Percentiles rank a stretch among this genome's conserved stretches.
Evolutionary conservation across 768 basidiomycete genomes (phyloP).

Genomic region (Hygrophoropsis aurantiaca): DNA sequence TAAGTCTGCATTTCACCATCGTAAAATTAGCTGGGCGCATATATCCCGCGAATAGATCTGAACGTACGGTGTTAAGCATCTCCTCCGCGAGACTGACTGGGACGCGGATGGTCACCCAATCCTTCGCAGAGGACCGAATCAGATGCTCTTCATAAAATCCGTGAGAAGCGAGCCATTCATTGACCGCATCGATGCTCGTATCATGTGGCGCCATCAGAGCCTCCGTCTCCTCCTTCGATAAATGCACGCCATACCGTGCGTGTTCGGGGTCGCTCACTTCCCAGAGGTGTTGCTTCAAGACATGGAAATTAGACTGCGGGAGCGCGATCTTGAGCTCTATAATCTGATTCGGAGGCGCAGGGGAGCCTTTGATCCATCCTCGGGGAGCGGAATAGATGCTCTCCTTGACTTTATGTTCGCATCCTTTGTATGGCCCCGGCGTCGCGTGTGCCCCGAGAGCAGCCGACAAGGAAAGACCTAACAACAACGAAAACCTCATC

Average conservation of each 20-base stretch:
- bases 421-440: slow-evolving; percentile 8
- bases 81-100: slow-evolving; percentile 62
- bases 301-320: slow-evolving; percentile 49
- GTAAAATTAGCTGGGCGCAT: not conserved
- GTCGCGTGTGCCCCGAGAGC: slow-evolving; percentile 13
- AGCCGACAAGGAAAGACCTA: not conserved
- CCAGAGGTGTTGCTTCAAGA: slow-evolving; percentile 51
- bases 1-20: slow-evolving; percentile 59
- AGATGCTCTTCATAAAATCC: slow-evolving; percentile 50
- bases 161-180: slow-evolving; percentile 60
- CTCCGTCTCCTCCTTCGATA: slow-evolving; percentile 69
- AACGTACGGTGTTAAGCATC: slow-evolving; percentile 65
- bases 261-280: slow-evolving; percentile 61
- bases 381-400: slow-evolving; percentile 40
- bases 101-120: slow-evolving; percentile 65
- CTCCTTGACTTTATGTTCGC: slow-evolving; percentile 46
- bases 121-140: slow-evolving; percentile 59
- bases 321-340: slow-evolving; percentile 60
- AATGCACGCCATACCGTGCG: slow-evolving; percentile 50
- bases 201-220: slow-evolving; percentile 56
- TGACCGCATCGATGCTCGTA: slow-evolving; percentile 51
- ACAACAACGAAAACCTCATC: not conserved
- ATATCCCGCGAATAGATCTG: not conserved
- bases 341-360: slow-evolving; percentile 43
- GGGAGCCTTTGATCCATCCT: slow-evolving; percentile 47